Base-by-base conservation (phyloP, 768 basidiomycete genomes). In the Suillus hirtellus region DNA sequence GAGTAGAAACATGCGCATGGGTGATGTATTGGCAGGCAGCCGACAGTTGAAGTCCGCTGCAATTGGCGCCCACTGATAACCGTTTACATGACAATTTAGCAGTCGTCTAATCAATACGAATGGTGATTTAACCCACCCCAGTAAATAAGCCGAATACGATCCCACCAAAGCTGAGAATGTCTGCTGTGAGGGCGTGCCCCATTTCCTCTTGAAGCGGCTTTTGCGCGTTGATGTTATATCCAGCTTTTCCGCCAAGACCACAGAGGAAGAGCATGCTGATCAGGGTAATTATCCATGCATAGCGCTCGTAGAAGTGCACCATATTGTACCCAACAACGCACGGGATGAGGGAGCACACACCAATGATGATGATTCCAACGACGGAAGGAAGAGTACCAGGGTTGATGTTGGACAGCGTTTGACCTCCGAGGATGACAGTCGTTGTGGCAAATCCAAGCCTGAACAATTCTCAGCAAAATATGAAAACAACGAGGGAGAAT, bases 41-140 rank as follows among this genome's bases (percentile, higher is more conserved):
- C 80, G 76, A 66, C 80, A 81, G 66, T 84, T 84, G 69, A 83
- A 86, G 69, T 86, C 84, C 7, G 84, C 84, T 3, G 83, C 84
- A 1, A 85, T 66, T 2, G 82, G 79, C 0, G 82, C 79, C 84
- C 82, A 84, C 68, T 76, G 31, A 17, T n/a, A 4, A 21, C 5
- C 19, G 56, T 40, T 60, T 40, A 47, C 6, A 49, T 35, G 46
- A 3, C 47, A 17, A 27, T 10, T 55, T 14, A 59, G 31, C 19
- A 59, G 8, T 27, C 1, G 14, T 11, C n/a, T 38, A 21, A 31
- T 12, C 14, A 38, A 49, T 15, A 31, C 6, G 24, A 14, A 17
- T 17, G 21, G 27, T 24, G 6, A 21, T 24, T 12, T 21, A 14
- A 71, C 73, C 59, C 19, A 80, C 78, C n/a, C 84, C 82, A 11